These are phyloP conservation scores for Zymoseptoria tritici DNA, from an alignment of 2,329 filamentous ascomycete species.

Conservation along the genomic window DNA sequence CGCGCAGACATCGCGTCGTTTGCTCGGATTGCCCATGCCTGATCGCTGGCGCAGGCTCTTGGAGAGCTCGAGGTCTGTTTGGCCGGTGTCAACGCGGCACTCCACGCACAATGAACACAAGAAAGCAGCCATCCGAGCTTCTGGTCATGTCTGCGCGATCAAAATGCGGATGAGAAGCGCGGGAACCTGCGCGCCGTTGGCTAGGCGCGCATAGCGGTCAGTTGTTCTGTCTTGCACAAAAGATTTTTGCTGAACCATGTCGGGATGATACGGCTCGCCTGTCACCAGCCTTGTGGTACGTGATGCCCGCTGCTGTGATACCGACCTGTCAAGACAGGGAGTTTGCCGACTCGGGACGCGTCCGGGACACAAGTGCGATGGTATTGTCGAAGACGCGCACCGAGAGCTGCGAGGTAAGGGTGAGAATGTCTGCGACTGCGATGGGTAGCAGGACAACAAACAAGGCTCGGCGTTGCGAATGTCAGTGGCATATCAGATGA, in stretches of 20 bases:
- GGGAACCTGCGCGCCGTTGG: not conserved
- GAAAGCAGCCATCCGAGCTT: not conserved
- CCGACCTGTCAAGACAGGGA: not conserved
- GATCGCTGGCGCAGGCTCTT: not conserved
- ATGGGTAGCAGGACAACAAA: not conserved
- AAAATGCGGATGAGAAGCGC: not conserved
- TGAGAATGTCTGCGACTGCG: not conserved
- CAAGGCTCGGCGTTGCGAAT: not conserved
- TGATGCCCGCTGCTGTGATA: not conserved
- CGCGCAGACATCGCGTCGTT: not conserved
- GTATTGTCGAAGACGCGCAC: not conserved
- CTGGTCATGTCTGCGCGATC: not conserved
- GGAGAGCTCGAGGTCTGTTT: not conserved
- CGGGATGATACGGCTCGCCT: not conserved
- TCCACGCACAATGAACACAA: not conserved
- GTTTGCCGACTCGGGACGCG: conserved; percentile 1
- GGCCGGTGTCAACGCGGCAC: not conserved
- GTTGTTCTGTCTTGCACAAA: not conserved
- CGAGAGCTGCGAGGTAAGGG: not conserved
- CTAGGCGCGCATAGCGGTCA: not conserved
- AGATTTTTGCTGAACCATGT: not conserved
- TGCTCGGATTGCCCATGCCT: not conserved
- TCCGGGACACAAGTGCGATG: not conserved
- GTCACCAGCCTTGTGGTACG: not conserved
- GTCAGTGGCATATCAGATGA: not conserved